Conservation (phyloP, 2,329 filamentous ascomycete genomes). For the Colletotrichum sp. region DNA sequence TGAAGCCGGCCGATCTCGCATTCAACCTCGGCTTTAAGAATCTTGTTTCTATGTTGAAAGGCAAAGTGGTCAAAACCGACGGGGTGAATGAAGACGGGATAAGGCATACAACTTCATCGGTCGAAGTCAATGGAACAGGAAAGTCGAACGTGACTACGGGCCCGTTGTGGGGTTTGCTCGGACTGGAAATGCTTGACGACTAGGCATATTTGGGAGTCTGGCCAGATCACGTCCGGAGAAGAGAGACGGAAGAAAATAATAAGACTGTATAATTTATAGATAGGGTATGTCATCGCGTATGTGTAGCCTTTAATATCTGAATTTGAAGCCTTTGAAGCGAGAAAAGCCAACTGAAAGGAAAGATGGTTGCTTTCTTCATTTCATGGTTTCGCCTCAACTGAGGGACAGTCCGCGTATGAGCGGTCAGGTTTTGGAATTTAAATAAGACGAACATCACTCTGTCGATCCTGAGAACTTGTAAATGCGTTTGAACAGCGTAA, state of each 20-base stretch:
- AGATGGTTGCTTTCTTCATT: background rate
- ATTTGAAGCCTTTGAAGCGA: background rate
- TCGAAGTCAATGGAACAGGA: background rate
- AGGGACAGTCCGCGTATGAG: background rate
- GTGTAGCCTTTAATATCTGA: background rate
- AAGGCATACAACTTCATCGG: background rate
- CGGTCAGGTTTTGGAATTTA: accelerated
- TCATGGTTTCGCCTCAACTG: accelerated
- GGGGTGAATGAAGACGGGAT: background rate
- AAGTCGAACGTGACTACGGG: background rate
- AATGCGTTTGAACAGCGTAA: background rate
- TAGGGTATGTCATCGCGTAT: background rate
- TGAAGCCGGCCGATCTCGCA: background rate
- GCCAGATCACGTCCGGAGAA: no score
- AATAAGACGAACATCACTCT: background rate
- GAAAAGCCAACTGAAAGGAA: background rate
- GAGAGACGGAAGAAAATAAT: no score
- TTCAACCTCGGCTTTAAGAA: background rate
- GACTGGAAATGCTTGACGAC: background rate
- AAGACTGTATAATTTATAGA: no score
- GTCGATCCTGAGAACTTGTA: accelerated
- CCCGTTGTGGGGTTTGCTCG: background rate
- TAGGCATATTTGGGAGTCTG: background rate
- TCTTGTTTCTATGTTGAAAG: background rate
- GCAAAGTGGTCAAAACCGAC: background rate